A percentile compares a stretch with the other conserved stretches of the same genome.
These are phyloP conservation scores for Lolium multiflorum DNA, from an alignment of 176 grass and related monocot species.

Conservation along the genomic window DNA sequence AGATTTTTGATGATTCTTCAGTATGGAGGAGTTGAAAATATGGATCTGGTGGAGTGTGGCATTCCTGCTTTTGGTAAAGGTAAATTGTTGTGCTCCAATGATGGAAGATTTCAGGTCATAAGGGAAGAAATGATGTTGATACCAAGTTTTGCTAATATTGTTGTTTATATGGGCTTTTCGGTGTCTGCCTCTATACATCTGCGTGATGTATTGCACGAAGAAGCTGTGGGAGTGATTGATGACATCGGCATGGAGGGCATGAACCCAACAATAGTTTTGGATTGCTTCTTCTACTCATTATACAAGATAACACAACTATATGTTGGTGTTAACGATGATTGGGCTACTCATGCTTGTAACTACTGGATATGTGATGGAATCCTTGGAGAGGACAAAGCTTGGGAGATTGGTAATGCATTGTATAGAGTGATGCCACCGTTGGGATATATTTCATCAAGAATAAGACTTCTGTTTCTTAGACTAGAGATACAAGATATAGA, in stretches of 20 bases:
- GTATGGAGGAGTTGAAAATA: not conserved
- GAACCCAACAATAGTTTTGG: not conserved
- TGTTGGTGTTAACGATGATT: not conserved
- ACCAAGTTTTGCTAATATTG: not conserved
- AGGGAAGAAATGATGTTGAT: rapidly evolving
- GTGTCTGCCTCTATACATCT: not conserved
- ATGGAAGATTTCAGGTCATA: not conserved
- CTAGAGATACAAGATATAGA: no score
- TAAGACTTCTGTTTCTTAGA: no score
- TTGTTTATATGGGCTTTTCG: rapidly evolving
- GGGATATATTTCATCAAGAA: not conserved
- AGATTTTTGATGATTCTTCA: not conserved
- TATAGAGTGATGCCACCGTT: not conserved
- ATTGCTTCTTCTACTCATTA: not conserved
- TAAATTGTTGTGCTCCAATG: not conserved
- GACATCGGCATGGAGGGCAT: not conserved
- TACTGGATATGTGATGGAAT: conserved; percentile 36
- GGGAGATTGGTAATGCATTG: not conserved
- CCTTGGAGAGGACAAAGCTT: not conserved
- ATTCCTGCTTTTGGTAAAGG: not conserved
- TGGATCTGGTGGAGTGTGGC: not conserved
- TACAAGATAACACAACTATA: no score
- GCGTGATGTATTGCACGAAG: not conserved
- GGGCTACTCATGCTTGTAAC: not conserved
- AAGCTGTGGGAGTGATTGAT: not conserved